A percentile compares a stretch with the other conserved stretches of the same genome.
These are phyloP conservation scores for Vachellia collinsii DNA, from an alignment of 306 rosid genomes.

Conservation along the genomic window DNA sequence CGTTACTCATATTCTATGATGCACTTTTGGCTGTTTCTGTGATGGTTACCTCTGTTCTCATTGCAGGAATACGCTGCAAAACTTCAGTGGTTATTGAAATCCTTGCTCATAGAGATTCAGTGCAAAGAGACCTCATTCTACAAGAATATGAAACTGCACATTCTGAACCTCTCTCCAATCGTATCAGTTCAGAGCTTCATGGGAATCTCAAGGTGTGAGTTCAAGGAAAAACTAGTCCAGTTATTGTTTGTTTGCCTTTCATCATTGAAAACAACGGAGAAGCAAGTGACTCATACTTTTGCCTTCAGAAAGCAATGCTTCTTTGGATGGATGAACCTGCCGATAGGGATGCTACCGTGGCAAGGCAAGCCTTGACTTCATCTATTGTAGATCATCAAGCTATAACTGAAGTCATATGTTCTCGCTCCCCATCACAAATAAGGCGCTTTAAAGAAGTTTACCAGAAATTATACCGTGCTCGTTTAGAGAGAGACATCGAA, in stretches of 20 bases:
- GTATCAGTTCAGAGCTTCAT: constrained; percentile 60
- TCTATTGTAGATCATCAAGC: constrained; percentile 48
- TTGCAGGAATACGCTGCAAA: constrained; percentile 69
- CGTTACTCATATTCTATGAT: neutral
- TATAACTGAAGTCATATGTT: constrained; percentile 70
- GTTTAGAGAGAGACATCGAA: constrained; percentile 60
- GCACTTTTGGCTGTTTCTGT: neutral
- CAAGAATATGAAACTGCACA: constrained; percentile 63
- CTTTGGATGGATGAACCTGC: constrained; percentile 83
- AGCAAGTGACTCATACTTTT: neutral
- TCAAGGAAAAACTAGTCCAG: neutral
- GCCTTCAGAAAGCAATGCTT: constrained; percentile 59
- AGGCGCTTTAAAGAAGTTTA: constrained; percentile 66
- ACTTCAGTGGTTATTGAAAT: constrained; percentile 59
- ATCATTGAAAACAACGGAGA: neutral
- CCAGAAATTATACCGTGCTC: constrained; percentile 43
- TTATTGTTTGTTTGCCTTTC: neutral
- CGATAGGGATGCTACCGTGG: constrained; percentile 55
- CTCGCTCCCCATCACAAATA: constrained; percentile 74
- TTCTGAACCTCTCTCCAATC: constrained; percentile 58
- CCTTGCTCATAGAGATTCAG: constrained; percentile 67
- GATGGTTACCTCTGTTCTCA: neutral
- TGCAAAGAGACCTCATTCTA: constrained; percentile 66
- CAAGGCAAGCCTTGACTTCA: constrained; percentile 45
- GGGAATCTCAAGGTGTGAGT: constrained; percentile 57